Base-by-base conservation (phyloP, 495 filamentous ascomycete genomes). In the Xylaria telfairii region DNA sequence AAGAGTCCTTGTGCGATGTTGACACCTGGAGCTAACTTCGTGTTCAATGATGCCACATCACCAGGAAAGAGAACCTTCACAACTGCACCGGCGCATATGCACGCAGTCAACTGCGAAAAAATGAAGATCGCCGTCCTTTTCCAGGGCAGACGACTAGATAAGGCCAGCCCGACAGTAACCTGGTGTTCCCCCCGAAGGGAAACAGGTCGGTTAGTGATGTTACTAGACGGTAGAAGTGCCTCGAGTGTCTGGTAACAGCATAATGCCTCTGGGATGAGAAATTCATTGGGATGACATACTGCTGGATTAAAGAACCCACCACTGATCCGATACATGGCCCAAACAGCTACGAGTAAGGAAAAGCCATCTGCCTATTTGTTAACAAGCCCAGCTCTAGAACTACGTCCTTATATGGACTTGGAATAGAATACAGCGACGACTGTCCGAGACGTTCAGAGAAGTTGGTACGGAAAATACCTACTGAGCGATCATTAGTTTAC, bases 301-400 rank as follows among this genome's bases (percentile, higher is more conserved):
- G 88, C 89, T 37, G 89, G 90, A 73, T 92, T 91, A 75, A 92
- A 92, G 4, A 91, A 74, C 7, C 90, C 89, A 19, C 90, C 89
- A 56, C 82, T 86, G 66, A 92, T 87, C 15, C 89, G 83, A 77
- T 88, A 92, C 78, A 91, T 91, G 7, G 88, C 81, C 90, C 90
- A 92, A 3, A 85, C 87, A 66, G 89, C 91, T 62, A 90, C 87
- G n/a, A 86, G 82, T 15, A 92, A 80, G 6, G 88, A 89, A 74
- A 91, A 90, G 30, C 89, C 88, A 74, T 91, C 77, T 12, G 65
- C 72, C 9, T 73, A 66, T 42, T 76, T 75, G 71, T 79, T 13
- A 74, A 24, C 41, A 41, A 12, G n/a, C 26, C 19, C 1, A 53
- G 9, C 26, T 24, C 13, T 39, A 15, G 1, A 17, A 65, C 4